Evolutionary conservation across 352 stramenopile species (phyloP).

Genomic region (Blastocystis sp.): DNA sequence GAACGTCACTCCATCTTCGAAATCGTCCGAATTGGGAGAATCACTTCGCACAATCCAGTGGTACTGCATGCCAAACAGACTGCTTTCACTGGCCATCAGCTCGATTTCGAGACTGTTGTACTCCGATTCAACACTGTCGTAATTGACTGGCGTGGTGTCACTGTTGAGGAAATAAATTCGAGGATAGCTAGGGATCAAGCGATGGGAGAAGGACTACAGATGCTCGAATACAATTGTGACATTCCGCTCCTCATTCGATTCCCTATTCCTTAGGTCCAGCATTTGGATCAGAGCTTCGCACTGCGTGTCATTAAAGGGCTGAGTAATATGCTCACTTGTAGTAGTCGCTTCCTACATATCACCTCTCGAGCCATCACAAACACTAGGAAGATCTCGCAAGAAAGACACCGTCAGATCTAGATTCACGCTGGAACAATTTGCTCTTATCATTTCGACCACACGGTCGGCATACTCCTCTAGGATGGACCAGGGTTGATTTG

Average conservation of each 20-base stretch:
- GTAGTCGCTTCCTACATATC: not conserved
- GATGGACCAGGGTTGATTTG: conserved; percentile 24
- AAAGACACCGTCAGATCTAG: not conserved
- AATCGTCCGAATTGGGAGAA: not conserved
- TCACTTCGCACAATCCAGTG: conserved; percentile 32
- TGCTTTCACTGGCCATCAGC: not conserved
- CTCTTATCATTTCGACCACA: not conserved
- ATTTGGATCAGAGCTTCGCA: not conserved
- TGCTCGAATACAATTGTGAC: not conserved
- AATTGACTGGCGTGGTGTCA: not conserved
- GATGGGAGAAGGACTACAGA: not conserved
- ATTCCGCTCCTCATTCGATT: not conserved
- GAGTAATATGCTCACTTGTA: not conserved
- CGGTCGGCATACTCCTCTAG: conserved; percentile 36
- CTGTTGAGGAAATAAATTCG: conserved; percentile 30
- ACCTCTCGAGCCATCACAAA: not conserved
- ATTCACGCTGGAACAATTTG: not conserved
- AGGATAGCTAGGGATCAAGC: not conserved
- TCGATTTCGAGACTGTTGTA: conserved; percentile 23
- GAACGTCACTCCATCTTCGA: not conserved
- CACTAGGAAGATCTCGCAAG: not conserved
- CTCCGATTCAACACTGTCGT: not conserved
- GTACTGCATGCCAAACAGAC: conserved; percentile 1
- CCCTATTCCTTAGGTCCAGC: not conserved
- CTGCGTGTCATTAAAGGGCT: not conserved